Evolutionary conservation across 2,329 filamentous ascomycete species (phyloP), one percentile per base, ranked within the genome.

Genomic region (Sporothrix brunneoviolacea): DNA sequence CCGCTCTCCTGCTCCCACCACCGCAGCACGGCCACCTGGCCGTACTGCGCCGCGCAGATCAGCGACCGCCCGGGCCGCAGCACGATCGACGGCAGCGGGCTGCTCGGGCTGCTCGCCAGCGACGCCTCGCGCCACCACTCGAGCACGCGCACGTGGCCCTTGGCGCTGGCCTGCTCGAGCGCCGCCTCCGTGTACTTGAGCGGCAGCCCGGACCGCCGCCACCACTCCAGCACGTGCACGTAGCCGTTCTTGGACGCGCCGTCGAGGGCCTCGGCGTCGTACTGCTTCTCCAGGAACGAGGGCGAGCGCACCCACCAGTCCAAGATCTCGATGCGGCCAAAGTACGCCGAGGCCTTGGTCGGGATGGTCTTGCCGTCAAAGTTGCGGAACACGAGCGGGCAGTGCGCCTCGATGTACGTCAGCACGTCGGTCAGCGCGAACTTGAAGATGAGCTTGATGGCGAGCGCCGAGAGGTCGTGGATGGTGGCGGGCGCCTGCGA

Each of bases 1-100:
- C 84, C 84, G 3, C 86, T 91, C 38, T 82, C 78, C 58, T n/a
- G n/a, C n/a, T 89, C 84, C 90, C 91, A 95, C 88, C 91, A 96
- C 10, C 83, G 80, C 15, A 96, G 79, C 0, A 88, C 86, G 12
- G 84, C 80, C 3, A 83, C 78, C 59, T 84, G 85, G 19, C 90
- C 90, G 39, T 87, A 84, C 62, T 95, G 90, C 0, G 89, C 86
- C 0, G 91, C 91, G 56, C 85, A 84, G 7, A 91, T 79, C 16
- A 95, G 83, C 22, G 87, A 86, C 60, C 93, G 90, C 37, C 91
- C 91, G 0, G 91, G 86, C 58, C 91, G 89, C 13, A 94, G 74
- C 6, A 75, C 70, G 44, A 82, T 70, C 1, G 68, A 68, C 38
- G 83, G 75, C 18, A 30, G 35, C 21, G 13, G 60, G 36, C 39